Evolutionary conservation across 352 stramenopile species (phyloP), one percentile per base, ranked within the genome.

Genomic region (Saprolegnia diclina): DNA sequence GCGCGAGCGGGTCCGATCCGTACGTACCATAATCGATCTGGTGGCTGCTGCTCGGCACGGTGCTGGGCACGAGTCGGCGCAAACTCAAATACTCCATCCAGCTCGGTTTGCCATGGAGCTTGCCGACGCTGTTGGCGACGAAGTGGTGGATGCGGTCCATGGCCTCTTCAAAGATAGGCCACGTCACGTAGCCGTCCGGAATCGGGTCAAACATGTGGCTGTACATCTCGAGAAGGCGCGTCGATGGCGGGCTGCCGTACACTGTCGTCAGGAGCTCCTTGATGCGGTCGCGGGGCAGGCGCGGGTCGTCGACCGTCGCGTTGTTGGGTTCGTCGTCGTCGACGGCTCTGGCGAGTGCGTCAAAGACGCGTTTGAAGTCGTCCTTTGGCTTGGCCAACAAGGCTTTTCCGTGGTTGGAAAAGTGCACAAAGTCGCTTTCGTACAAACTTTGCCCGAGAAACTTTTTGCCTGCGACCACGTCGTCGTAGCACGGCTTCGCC

Each of bases 11-110:
- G 32, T 87, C 76, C 21, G 81, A 77, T 0, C 85, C 85, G 61
- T 92, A 91, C 1, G 71, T 79, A 7, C 87, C 85, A 45, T 80
- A 89, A 72, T 95, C 87, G 18, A 87, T 72, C 38, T 86, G 77
- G 66, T 92, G 78, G 74, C 77, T 88, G 56, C 83, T 94, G n/a
- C 71, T 72, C 5, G 82, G 80, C 14, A 83, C 90, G 24, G 75
- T 82, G 0, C 80, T 80, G 5, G 80, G 79, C 14, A 94, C 76
- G 4, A 88, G 71, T n/a, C 82, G 74, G 14, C 59, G 19, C 35
- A 56, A 4, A 40, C 65, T 64, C 22, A 72, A 24, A 32, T 65
- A 52, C 44, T 72, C 57, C 6, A 35, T 61, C 77, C 64, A 76
- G 32, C 24, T 14, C 45, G 48, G 1, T 72, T 65, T 4, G 35